Base-by-base conservation (phyloP, 192 early-diverging fungal species). In the Mycoemilia scoparia region DNA sequence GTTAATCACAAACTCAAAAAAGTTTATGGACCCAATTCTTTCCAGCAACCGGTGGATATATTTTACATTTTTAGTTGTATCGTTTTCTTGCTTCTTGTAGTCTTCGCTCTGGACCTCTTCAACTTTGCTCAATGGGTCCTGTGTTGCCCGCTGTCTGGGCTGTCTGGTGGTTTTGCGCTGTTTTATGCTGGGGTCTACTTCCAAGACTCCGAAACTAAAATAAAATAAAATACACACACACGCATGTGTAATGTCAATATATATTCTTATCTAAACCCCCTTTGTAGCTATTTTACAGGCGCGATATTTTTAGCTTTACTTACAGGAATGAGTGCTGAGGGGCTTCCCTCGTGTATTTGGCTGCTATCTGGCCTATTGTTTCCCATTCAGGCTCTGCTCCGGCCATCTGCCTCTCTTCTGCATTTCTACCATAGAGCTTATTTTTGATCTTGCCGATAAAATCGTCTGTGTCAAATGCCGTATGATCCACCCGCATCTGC, bases 1-100 rank as follows among this genome's bases (percentile, higher is more conserved):
- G 54, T 97, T 93, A 32, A 82, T 62, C 24, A 91, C 67, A 44
- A 97, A 79, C 42, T 78, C 56, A 49, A 91, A 92, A 38, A 90
- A 60, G 41, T 79, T 77, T 34, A 73, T 60, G 1, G 71, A 61
- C 0, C 71, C 72, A 5, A 44, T 34, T 23, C 70, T 30, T 8
- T 64, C 46, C 34, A 93, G 32, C 20, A 79, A 57, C 6, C 53
- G 47, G 34, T 67, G 61, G 12, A 96, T 73, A 17, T 46, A 44
- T 24, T 64, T 60, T n/a, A 93, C 87, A 31, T 76, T 75, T 19
- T 66, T 67, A 3, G 87, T 77, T 0, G 89, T 93, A 36, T 90
- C 83, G 48, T 91, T 89, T 36, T 79, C 77, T 36, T 87, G 72
- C 25, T 69, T 64, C 29, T 70, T 55, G 41, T 87, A 71, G 40